Conservation (phyloP, 768 basidiomycete species). For the Kwoniella sp. region DNA sequence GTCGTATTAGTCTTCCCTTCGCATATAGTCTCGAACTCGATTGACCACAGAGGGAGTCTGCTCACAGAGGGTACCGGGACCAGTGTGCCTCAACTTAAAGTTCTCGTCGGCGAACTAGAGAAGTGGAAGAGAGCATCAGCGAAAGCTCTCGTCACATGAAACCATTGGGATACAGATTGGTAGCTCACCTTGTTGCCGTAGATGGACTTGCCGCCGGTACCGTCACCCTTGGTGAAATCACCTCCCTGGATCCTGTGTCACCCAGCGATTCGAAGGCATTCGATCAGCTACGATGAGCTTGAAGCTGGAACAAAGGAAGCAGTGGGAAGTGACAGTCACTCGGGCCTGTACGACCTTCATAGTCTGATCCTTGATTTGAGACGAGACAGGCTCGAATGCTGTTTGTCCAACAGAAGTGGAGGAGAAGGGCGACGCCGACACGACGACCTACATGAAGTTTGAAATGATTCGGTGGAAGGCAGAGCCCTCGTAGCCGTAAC, state of each 20-base stretch:
- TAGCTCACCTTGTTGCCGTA: slow-evolving; percentile 57
- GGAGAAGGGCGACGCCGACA: not conserved
- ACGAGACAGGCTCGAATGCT: too few species aligned
- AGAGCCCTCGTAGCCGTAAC: slow-evolving; percentile 91
- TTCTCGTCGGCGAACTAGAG: slow-evolving; percentile 87
- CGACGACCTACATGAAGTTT: slow-evolving; percentile 69
- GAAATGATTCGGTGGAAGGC: slow-evolving; percentile 96
- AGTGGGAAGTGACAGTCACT: too few species aligned
- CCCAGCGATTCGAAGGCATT: too few species aligned
- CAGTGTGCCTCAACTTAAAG: slow-evolving; percentile 95
- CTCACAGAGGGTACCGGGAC: slow-evolving; percentile 63
- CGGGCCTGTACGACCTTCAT: too few species aligned
- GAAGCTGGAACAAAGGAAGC: too few species aligned
- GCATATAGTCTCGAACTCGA: too few species aligned
- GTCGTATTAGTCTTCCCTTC: not conserved
- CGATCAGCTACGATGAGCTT: too few species aligned
- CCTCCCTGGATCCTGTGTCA: slow-evolving; percentile 78
- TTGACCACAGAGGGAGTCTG: too few species aligned
- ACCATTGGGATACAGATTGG: too few species aligned
- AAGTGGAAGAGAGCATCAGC: slow-evolving; percentile 1
- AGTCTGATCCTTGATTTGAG: too few species aligned
- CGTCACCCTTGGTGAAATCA: slow-evolving; percentile 71
- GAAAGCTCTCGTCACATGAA: too few species aligned
- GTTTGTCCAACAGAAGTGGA: too few species aligned
- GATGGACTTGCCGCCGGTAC: slow-evolving; percentile 53